Conservation (phyloP, 2,329 filamentous ascomycete genomes). For the Fusarium beomiforme region DNA sequence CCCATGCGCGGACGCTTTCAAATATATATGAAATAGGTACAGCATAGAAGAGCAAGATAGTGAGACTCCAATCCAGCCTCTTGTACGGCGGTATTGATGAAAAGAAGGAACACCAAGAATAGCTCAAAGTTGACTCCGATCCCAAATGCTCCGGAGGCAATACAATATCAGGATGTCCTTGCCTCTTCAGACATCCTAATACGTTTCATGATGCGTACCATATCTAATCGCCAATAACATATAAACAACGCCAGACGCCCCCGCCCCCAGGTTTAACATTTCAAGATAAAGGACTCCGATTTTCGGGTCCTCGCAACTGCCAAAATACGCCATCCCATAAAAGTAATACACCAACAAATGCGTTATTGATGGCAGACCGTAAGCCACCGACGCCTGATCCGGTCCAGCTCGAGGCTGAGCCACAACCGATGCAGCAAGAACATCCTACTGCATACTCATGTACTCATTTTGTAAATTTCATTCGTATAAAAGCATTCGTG, state of each 20-base stretch:
- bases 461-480: slow-evolving; percentile 8
- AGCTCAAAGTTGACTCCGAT: slow-evolving; percentile 20
- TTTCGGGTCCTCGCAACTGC: slow-evolving; percentile 12
- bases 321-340: slow-evolving; percentile 38
- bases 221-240: slow-evolving; percentile 18
- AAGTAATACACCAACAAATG: slow-evolving; percentile 32
- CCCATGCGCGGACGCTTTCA: neutral
- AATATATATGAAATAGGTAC: slow-evolving; percentile 13
- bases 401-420: slow-evolving; percentile 37
- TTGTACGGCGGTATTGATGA: slow-evolving; percentile 28
- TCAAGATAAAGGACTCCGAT: slow-evolving; percentile 18
- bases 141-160: slow-evolving; percentile 20
- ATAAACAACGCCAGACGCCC: slow-evolving; percentile 18
- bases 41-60: neutral
- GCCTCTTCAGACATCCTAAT: slow-evolving; percentile 25
- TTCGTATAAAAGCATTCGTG: slow-evolving; percentile 10
- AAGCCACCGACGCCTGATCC: slow-evolving; percentile 23
- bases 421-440: slow-evolving; percentile 31
- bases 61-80: slow-evolving; percentile 18
- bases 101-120: slow-evolving; percentile 10
- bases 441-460: slow-evolving; percentile 16
- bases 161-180: slow-evolving; percentile 17
- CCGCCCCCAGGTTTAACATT: slow-evolving; percentile 24
- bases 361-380: slow-evolving; percentile 19
- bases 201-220: slow-evolving; percentile 38